A percentile compares a stretch with the other conserved stretches of the same genome.
Conservation (phyloP, 768 basidiomycete species). For the Collybia sordida region DNA sequence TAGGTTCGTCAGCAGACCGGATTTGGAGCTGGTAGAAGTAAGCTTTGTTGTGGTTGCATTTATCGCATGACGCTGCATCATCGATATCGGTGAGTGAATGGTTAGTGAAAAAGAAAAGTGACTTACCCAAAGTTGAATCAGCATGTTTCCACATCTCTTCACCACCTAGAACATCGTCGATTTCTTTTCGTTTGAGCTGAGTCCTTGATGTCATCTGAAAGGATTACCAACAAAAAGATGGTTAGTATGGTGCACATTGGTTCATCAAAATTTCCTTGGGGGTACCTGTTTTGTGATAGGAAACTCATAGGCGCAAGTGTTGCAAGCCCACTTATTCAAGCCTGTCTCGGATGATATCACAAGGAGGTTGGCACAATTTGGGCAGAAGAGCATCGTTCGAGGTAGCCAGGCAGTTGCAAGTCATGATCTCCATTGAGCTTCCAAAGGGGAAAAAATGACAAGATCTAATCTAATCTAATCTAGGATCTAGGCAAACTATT, state of each 20-base stretch:
- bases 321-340: constrained; percentile 91
- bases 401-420: not conserved
- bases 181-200: constrained; percentile 81
- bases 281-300: constrained; percentile 81
- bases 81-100: not conserved
- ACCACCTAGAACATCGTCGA: constrained; percentile 95
- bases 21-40: constrained; percentile 98
- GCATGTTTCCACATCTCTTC: constrained; percentile 94
- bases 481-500: no score
- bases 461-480: constrained; percentile 17
- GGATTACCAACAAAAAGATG: not conserved
- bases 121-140: constrained; percentile 82
- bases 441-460: not conserved
- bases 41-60: constrained; percentile 83
- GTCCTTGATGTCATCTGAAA: constrained; percentile 90
- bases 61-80: constrained; percentile 53
- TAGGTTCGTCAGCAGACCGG: constrained; percentile 88
- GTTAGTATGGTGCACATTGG: not conserved
- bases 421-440: not conserved
- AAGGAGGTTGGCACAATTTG: constrained; percentile 88
- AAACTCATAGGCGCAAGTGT: constrained; percentile 94
- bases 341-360: constrained; percentile 76
- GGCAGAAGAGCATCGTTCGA: constrained; percentile 85
- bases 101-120: not conserved
- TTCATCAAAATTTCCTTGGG: not conserved